These are phyloP conservation scores for Hamiltosporidium tvaerminnensis DNA, from an alignment of 371 early-diverging fungal species.

Conservation along the genomic window DNA sequence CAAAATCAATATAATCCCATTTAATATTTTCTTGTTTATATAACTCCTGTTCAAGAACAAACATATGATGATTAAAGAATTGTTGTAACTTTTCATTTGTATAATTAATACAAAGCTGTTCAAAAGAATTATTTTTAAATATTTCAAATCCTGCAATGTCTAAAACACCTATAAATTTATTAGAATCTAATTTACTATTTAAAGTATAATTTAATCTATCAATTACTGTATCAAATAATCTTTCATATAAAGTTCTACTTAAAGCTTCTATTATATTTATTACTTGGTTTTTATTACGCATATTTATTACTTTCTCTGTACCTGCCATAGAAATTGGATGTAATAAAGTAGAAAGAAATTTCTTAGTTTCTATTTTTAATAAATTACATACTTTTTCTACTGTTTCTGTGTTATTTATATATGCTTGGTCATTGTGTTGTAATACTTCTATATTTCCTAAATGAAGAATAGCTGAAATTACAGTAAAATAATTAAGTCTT, in stretches of 20 bases:
- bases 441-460: conserved; percentile 73
- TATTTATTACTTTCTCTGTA: conserved; percentile 77
- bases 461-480: conserved; percentile 77
- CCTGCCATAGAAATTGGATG: conserved; percentile 81
- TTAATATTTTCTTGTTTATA: conserved; percentile 87
- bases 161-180: conserved; percentile 82
- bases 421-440: conserved; percentile 67
- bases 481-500: conserved; percentile 62
- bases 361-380: conserved; percentile 68
- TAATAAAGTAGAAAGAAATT: conserved; percentile 69
- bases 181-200: conserved; percentile 57
- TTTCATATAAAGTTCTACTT: conserved; percentile 79
- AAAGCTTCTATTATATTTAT: conserved; percentile 74
- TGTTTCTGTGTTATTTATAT: conserved; percentile 60
- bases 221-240: conserved; percentile 79
- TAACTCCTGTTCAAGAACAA: conserved; percentile 91
- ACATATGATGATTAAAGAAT: conserved; percentile 99
- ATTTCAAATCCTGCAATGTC: conserved; percentile 99
- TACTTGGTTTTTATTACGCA: conserved; percentile 69
- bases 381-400: conserved; percentile 76
- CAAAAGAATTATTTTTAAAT: conserved; percentile 85
- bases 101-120: conserved; percentile 97
- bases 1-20: conserved; percentile 95
- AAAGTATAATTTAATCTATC: conserved; percentile 69
- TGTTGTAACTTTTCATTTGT: conserved; percentile 98